Base-by-base conservation (phyloP, 2,329 filamentous ascomycete species). In the Beauveria pseudobassiana region DNA sequence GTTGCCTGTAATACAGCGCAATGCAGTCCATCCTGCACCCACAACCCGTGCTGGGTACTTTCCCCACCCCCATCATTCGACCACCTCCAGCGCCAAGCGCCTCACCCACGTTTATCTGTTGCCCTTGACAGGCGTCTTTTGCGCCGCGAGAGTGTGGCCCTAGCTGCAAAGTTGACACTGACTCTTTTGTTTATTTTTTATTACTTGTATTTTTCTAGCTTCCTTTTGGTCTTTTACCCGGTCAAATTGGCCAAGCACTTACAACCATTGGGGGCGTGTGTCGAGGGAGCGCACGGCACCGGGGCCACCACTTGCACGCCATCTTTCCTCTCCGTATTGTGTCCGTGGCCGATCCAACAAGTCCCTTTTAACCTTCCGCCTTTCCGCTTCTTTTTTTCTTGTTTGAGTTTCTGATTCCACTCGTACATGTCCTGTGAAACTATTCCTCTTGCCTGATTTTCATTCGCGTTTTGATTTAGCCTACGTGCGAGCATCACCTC, bases 91-190 rank as follows among this genome's bases (percentile, higher is more conserved):
- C 49, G 57, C 57, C 57, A 60, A 60, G 57, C 40, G 16, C 38
- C 34, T 60, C 53, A 42, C 58, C 58, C 58, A 60, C 58, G 58
- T 60, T 60, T 20, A 24, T 45, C 50, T 48, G 49, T 45, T 46
- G 58, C 26, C 14, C 49, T 48, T 50, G 51, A 56, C 51, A 61
- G 51, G 43, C 51, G 43, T 55, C 34, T 56, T 51, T 50, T n/a
- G 57, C 22, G 26, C 38, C 12, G 34, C 12, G 18, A 24, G 57
- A 49, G 22, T 9, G n/a, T n/a, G n/a, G 20, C 56, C 43, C 22
- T 43, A 40, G 57, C 24, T 16, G 12, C 34, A 38, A 38, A 38
- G 5, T 45, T 30, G 16, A 14, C 22, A 3, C 45, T 42, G 34
- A 38, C 30, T 50, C 40, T 30, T 9, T n/a, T 26, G 40, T 22